Evolutionary conservation across 2,329 filamentous ascomycete genomes (phyloP).

Genomic region (Hypoxylon rubiginosum): DNA sequence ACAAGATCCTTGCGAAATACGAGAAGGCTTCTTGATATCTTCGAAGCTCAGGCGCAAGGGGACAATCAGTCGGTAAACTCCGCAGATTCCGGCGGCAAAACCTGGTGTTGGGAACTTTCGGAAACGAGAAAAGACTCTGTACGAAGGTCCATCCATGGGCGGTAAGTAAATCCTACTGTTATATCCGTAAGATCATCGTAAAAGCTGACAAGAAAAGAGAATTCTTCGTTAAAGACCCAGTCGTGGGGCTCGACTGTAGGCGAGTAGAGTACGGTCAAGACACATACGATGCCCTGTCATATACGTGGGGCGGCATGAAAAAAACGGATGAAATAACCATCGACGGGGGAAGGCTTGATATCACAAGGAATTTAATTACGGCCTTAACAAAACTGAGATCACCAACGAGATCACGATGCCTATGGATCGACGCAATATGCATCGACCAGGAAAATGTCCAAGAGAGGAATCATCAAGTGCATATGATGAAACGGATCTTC

Average conservation of each 20-base stretch:
- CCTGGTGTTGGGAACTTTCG: conserved; percentile 20
- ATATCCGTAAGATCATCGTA: not conserved
- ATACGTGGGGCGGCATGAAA: conserved; percentile 20
- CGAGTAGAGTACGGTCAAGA: conserved; percentile 6
- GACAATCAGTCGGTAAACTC: conserved; percentile 6
- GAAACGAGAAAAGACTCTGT: conserved; percentile 17
- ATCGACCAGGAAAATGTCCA: conserved; percentile 25
- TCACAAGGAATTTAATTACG: conserved; percentile 17
- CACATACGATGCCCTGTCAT: conserved; percentile 25
- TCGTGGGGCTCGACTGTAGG: conserved; percentile 19
- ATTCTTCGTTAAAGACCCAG: conserved; percentile 19
- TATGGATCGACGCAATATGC: conserved; percentile 29
- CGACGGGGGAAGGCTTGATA: conserved; percentile 5
- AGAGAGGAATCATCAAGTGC: conserved; percentile 31
- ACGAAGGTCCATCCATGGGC: conserved; percentile 19
- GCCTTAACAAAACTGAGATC: conserved; percentile 14
- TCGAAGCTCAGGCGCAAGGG: conserved; percentile 17
- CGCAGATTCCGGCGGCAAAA: conserved; percentile 17
- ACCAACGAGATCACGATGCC: not conserved
- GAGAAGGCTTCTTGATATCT: conserved; percentile 24
- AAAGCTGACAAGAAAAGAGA: conserved; percentile 14
- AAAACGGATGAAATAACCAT: conserved; percentile 9
- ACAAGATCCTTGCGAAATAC: conserved; percentile 19
- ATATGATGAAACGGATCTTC: conserved; percentile 29
- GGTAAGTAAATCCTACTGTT: conserved; percentile 1